phyloP scores from a whole-genome alignment of 1,284 basidiomycete species.

The Naganishia albida region DNA sequence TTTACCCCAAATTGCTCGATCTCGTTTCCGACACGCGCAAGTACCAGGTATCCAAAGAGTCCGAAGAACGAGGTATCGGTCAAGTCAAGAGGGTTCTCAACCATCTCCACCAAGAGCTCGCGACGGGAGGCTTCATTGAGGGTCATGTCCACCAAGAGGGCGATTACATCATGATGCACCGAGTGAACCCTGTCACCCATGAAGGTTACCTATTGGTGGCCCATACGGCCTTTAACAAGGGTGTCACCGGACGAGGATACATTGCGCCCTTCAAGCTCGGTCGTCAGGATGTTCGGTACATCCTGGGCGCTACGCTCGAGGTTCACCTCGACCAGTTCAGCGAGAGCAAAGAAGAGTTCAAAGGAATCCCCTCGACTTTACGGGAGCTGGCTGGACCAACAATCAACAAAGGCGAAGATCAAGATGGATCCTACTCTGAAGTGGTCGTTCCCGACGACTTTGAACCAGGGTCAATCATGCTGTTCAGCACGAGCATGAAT shows the following conservation, averaged over 20 bases:
- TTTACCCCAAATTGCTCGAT: constrained; percentile 88
- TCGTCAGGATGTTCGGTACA: constrained; percentile 73
- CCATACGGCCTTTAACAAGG: constrained; percentile 82
- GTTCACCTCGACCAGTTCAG: constrained; percentile 65
- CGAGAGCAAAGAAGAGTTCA: constrained; percentile 63
- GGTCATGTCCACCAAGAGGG: constrained; percentile 95
- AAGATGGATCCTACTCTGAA: constrained; percentile 71
- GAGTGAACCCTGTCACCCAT: constrained; percentile 85
- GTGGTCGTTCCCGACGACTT: constrained; percentile 80
- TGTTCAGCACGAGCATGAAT: constrained; percentile 80
- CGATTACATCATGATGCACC: constrained; percentile 85
- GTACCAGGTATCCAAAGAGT: constrained; percentile 66
- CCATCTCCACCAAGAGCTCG: constrained; percentile 84
- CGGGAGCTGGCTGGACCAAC: constrained; percentile 62
- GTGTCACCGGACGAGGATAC: constrained; percentile 72
- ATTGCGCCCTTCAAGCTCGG: constrained; percentile 79
- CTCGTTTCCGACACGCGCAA: constrained; percentile 77
- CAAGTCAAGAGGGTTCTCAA: constrained; percentile 81
- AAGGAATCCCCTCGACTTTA: constrained; percentile 72
- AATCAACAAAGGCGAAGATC: constrained; percentile 58
- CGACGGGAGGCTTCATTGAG: constrained; percentile 75
- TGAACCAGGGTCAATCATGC: constrained; percentile 86
- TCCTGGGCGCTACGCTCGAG: constrained; percentile 73
- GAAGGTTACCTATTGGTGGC: constrained; percentile 87
- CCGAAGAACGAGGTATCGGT: constrained; percentile 62